These are phyloP conservation scores for Aureobasidium lini DNA, from an alignment of 2,329 filamentous ascomycete genomes.

Conservation along the genomic window DNA sequence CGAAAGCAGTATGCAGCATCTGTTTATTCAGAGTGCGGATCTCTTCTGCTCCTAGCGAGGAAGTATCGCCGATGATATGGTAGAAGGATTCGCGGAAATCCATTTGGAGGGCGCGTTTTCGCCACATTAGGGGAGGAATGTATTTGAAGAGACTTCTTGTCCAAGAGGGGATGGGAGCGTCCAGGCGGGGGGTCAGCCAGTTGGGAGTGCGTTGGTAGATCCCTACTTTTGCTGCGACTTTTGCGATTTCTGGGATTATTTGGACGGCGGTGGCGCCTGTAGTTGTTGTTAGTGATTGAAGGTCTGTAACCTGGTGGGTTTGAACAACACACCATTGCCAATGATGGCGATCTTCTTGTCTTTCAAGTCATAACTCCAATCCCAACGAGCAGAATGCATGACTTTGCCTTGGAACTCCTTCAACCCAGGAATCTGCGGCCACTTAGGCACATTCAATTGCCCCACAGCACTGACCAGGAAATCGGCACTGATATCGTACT, in stretches of 20 bases:
- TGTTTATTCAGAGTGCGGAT: conserved; percentile 31
- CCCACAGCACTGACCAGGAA: conserved; percentile 53
- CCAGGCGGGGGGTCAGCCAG: conserved; percentile 49
- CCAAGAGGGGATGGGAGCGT: conserved; percentile 38
- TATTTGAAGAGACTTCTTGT: conserved; percentile 41
- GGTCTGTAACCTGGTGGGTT: neutral
- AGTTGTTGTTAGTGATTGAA: neutral
- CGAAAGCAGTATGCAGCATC: conserved; percentile 41
- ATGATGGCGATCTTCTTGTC: conserved; percentile 53
- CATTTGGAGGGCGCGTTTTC: conserved; percentile 47
- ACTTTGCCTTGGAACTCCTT: conserved; percentile 44
- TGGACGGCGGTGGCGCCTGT: conserved; percentile 50
- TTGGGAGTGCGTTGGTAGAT: conserved; percentile 54
- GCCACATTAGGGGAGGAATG: conserved; percentile 43
- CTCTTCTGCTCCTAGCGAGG: conserved; percentile 34
- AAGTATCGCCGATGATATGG: conserved; percentile 36
- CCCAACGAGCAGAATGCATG: conserved; percentile 54
- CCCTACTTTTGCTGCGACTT: conserved; percentile 42
- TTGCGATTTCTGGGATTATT: conserved; percentile 51
- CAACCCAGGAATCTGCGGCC: conserved; percentile 43
- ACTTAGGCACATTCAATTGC: conserved; percentile 49
- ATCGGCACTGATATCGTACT: conserved; percentile 48
- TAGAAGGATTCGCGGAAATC: conserved; percentile 46
- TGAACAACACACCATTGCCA: conserved; percentile 44
- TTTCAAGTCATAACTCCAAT: conserved; percentile 49